Percentiles rank a stretch among this genome's conserved stretches.
phyloP scores from a whole-genome alignment of 1,284 basidiomycete species.

The Singerocomus inundabilis region DNA sequence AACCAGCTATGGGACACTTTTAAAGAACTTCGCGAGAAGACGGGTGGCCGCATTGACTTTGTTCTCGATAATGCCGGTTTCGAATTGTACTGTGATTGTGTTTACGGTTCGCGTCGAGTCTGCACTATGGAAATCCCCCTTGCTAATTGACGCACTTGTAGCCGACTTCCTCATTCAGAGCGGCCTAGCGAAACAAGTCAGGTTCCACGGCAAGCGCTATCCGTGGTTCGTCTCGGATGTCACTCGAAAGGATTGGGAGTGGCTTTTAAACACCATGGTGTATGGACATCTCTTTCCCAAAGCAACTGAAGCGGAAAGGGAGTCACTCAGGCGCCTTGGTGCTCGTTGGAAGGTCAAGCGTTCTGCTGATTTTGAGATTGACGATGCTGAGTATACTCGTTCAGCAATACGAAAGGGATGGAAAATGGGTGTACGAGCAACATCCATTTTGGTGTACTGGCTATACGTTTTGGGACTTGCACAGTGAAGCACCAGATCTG shows the following conservation, averaged over 20 bases:
- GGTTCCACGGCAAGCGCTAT: constrained; percentile 91
- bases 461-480: constrained; percentile 94
- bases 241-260: constrained; percentile 94
- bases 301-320: constrained; percentile 76
- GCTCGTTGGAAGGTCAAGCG: constrained; percentile 80
- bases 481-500: constrained; percentile 87
- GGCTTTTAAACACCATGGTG: constrained; percentile 86
- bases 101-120: constrained; percentile 72
- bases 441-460: constrained; percentile 97
- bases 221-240: constrained; percentile 98
- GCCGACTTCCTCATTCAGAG: constrained; percentile 91
- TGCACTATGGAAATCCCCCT: not conserved
- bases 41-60: constrained; percentile 86
- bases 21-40: constrained; percentile 63
- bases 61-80: constrained; percentile 90
- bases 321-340: constrained; percentile 80
- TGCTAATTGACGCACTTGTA: constrained; percentile 29
- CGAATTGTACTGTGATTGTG: constrained; percentile 95
- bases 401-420: constrained; percentile 89
- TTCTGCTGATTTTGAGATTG: not conserved
- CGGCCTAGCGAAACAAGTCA: constrained; percentile 82
- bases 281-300: constrained; percentile 88
- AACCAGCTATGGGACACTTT: constrained; percentile 81
- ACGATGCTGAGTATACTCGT: constrained; percentile 9
- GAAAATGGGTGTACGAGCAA: constrained; percentile 94